These are phyloP conservation scores for Magnusiomyces tetraspermus DNA, from an alignment of 1,139 yeast species.

Conservation along the genomic window DNA sequence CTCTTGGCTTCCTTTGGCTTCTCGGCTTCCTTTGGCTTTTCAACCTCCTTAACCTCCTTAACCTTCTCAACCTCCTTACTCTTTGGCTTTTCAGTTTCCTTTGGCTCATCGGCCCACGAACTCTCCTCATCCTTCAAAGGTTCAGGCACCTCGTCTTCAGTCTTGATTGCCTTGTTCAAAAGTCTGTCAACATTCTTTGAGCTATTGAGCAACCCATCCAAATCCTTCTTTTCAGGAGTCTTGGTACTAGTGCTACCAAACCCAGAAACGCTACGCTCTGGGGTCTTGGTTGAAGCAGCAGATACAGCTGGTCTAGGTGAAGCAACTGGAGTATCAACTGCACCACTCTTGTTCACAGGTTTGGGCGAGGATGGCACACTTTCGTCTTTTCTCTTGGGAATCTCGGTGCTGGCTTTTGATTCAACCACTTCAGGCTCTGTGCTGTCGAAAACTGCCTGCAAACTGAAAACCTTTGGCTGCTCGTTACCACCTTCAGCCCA, in stretches of 20 bases:
- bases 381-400: constrained; percentile 12
- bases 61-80: neutral
- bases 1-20: neutral
- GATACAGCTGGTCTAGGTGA: neutral
- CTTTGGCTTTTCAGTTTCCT: neutral
- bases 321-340: constrained; percentile 13
- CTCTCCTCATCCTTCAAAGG: constrained; percentile 20
- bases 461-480: constrained; percentile 66
- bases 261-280: neutral
- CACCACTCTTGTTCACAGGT: constrained; percentile 17
- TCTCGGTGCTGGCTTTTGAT: constrained; percentile 12
- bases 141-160: constrained; percentile 34
- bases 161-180: constrained; percentile 41
- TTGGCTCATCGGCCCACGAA: constrained; percentile 26
- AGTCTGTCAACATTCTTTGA: constrained; percentile 42
- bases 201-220: constrained; percentile 19
- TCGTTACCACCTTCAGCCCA: constrained; percentile 71
- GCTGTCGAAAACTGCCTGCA: constrained; percentile 75
- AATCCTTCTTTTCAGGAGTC: constrained; percentile 7
- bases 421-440: constrained; percentile 33
- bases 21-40: neutral
- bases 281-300: neutral
- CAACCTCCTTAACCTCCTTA: neutral
- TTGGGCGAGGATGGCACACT: constrained; percentile 17
- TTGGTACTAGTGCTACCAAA: neutral